These are phyloP conservation scores for Blepharisma stoltei DNA, from an alignment of 73 alveolate species.

Conservation along the genomic window DNA sequence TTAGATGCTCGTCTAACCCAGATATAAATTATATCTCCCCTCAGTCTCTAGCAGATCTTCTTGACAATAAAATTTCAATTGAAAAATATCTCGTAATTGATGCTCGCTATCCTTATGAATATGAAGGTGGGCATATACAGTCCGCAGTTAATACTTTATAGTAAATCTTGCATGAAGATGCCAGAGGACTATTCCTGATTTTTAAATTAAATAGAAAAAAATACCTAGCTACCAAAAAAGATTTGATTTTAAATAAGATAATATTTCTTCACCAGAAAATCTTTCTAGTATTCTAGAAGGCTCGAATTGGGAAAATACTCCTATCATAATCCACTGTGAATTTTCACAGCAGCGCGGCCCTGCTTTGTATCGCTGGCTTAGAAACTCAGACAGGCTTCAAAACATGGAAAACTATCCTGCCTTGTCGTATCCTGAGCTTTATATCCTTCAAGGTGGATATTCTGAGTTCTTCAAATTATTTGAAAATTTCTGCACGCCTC, in stretches of 20 bases:
- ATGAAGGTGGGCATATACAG: constrained; percentile 25
- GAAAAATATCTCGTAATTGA: background rate
- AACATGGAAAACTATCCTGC: constrained; percentile 8
- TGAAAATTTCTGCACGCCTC: background rate
- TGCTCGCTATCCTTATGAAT: constrained; percentile 18
- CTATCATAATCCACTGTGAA: constrained; percentile 23
- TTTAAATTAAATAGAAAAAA: too few species aligned
- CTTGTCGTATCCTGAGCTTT: constrained; percentile 18
- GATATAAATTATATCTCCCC: constrained; percentile 15
- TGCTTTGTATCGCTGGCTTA: background rate
- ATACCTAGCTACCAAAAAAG: too few species aligned
- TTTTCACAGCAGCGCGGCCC: constrained; percentile 18
- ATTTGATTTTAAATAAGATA: too few species aligned
- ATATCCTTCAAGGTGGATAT: constrained; percentile 23
- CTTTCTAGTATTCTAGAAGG: background rate
- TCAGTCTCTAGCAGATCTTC: background rate
- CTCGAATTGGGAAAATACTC: constrained; percentile 12
- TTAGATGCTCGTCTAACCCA: background rate
- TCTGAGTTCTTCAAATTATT: background rate
- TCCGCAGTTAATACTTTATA: background rate
- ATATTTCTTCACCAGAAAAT: background rate
- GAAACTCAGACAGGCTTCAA: constrained; percentile 10
- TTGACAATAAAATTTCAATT: background rate
- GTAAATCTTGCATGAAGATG: too few species aligned
- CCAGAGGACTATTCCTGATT: too few species aligned